Evolutionary conservation across 1,139 yeast genomes (phyloP), one percentile per base, ranked within the genome.

Genomic region (Starmera stellimalicola): DNA sequence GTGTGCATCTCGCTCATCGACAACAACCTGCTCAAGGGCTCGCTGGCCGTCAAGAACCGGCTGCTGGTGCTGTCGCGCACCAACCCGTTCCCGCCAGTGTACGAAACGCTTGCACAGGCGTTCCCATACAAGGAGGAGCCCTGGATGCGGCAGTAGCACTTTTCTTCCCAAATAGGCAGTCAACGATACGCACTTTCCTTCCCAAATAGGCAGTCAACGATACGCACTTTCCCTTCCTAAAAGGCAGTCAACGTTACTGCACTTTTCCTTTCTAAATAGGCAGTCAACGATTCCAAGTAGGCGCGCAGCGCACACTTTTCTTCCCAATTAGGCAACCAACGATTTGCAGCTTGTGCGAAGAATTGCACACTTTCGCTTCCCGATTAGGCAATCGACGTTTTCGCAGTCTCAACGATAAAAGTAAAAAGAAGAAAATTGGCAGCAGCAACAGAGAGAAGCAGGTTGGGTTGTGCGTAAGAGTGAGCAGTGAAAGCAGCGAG

Each of bases 11-110:
- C 72, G 4, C 48, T 75, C 16, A 65, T 71, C 23, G 79, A 71
- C 43, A 73, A 70, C 37, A 71, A 69, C 37, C 50, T 73, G 20
- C 47, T 75, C 27, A 68, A 65, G 40, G 80, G 77, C 0, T 74
- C 73, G 38, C 48, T 73, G 16, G 1, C 62, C 68, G 7, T 65
- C 76, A 2, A 53, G 66, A 17, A 48, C 5, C 57, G 65, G 25
- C 57, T 61, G 3, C 58, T 72, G 2, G 64, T 75, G 0, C 48
- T 75, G 22, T 67, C 78, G 30, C 73, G 69, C 42, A 55, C 59
- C 3, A 67, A 62, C 16, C 67, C 69, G 4, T 75, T 75, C 44
- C 76, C 80, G 0, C 48, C 53, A 11, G 59, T 71, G 1, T 62
- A 54, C 37, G 52, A 52, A 3, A 61, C 67, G 5, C 60, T 66